These are phyloP conservation scores for Nicotiana knightiana DNA, from an alignment of 257 asterid species.

Conservation along the genomic window DNA sequence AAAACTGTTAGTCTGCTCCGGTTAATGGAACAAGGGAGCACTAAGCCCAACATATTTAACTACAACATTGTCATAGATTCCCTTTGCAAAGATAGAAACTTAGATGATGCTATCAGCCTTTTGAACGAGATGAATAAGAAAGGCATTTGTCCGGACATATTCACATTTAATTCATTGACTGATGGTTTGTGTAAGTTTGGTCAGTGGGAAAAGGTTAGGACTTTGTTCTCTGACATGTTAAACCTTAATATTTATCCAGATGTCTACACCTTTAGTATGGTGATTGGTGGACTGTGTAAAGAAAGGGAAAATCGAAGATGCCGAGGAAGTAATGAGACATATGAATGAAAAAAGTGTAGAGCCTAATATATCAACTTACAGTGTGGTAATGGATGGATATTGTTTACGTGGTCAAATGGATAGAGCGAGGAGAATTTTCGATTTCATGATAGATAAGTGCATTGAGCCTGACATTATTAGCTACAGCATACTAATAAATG, in stretches of 20 bases:
- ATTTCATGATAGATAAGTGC: no score
- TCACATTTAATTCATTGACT: slow-evolving; percentile 4
- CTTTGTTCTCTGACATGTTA: slow-evolving; percentile 11
- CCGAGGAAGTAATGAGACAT: neutral
- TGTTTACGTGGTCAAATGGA: neutral
- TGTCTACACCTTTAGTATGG: neutral
- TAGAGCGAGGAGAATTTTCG: no score
- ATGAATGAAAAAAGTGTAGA: neutral
- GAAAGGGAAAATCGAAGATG: slow-evolving; percentile 12
- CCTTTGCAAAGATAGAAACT: slow-evolving; percentile 20
- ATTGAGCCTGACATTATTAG: no score
- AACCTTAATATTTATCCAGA: neutral
- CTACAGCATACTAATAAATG: no score
- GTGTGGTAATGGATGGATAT: slow-evolving; percentile 3
- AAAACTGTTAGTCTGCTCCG: slow-evolving; percentile 7
- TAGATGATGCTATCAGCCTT: slow-evolving; percentile 12
- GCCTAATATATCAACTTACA: neutral
- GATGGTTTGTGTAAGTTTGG: slow-evolving; percentile 18
- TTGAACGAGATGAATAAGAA: slow-evolving; percentile 16
- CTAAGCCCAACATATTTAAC: neutral
- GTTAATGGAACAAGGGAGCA: neutral
- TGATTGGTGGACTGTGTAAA: slow-evolving; percentile 8
- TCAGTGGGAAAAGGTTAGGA: slow-evolving; percentile 8
- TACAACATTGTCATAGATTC: slow-evolving; percentile 11
- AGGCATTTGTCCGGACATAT: slow-evolving; percentile 1